Percentiles rank a stretch among this genome's conserved stretches.
Evolutionary conservation across 352 stramenopile genomes (phyloP).

Genomic region (Pythium grandisporangium): DNA sequence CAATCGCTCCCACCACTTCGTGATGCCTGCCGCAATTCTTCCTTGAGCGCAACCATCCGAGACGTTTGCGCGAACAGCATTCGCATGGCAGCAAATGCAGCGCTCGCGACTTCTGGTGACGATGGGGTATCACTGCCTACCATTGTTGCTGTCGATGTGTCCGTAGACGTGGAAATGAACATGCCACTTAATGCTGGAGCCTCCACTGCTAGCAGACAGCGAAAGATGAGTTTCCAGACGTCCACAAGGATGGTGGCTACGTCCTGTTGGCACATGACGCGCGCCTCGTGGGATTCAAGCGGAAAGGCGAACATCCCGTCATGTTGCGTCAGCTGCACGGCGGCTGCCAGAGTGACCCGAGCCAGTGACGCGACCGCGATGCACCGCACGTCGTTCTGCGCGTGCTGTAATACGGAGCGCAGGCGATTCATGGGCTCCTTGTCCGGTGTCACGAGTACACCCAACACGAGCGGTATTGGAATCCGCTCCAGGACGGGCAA

Average conservation of each 20-base stretch:
- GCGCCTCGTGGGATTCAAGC: slow-evolving; percentile 77
- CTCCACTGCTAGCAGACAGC: slow-evolving; percentile 44
- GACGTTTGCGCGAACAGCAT: slow-evolving; percentile 47
- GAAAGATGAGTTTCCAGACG: slow-evolving; percentile 77
- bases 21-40: slow-evolving; percentile 16
- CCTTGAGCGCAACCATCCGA: slow-evolving; percentile 19
- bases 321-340: slow-evolving; percentile 31
- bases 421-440: slow-evolving; percentile 78
- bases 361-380: slow-evolving; percentile 50
- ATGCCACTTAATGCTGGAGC: slow-evolving; percentile 7
- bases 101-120: slow-evolving; percentile 19
- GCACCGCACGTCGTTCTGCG: slow-evolving; percentile 47
- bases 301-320: slow-evolving; percentile 61
- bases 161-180: no score
- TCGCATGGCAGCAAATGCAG: slow-evolving; percentile 47
- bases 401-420: slow-evolving; percentile 50
- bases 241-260: slow-evolving; percentile 64
- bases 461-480: slow-evolving; percentile 43
- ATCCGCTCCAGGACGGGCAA: slow-evolving; percentile 48
- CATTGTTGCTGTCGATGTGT: no score
- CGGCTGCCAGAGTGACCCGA: slow-evolving; percentile 37
- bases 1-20: slow-evolving; percentile 6
- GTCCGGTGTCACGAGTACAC: slow-evolving; percentile 55
- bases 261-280: slow-evolving; percentile 76
- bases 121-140: no score